These are phyloP conservation scores for Pichia nanzhaoensis DNA, from an alignment of 805 yeast genomes.

Conservation along the genomic window DNA sequence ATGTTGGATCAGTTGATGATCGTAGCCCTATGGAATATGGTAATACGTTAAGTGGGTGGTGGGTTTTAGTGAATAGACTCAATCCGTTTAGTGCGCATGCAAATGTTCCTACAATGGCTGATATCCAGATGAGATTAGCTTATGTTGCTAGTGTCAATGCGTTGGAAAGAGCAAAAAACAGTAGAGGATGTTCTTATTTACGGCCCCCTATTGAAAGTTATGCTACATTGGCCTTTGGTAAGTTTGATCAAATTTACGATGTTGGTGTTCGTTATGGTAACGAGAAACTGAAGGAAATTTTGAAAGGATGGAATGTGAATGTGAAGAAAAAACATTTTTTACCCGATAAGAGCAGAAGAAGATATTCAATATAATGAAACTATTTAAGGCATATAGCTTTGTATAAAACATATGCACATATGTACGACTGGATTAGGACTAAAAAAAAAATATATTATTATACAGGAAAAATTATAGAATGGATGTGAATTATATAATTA, in stretches of 20 bases:
- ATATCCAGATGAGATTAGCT: constrained; percentile 86
- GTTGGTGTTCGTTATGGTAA: constrained; percentile 77
- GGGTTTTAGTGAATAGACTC: constrained; percentile 84
- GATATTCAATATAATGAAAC: constrained; percentile 54
- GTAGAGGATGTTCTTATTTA: constrained; percentile 79
- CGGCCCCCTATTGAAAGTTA: constrained; percentile 92
- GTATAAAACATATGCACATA: background rate
- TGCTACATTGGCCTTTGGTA: constrained; percentile 88
- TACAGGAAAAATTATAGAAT: background rate
- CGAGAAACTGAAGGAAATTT: constrained; percentile 39
- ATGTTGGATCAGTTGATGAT: constrained; percentile 93
- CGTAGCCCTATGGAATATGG: constrained; percentile 87
- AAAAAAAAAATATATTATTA: too few relatives aligned
- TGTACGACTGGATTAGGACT: too few relatives aligned
- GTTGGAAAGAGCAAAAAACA: constrained; percentile 73
- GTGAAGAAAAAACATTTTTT: constrained; percentile 20
- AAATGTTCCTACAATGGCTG: constrained; percentile 89
- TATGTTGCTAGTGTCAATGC: constrained; percentile 95
- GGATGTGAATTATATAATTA: background rate
- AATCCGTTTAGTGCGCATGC: constrained; percentile 87
- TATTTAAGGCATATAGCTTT: too few relatives aligned
- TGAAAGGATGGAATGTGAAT: constrained; percentile 40
- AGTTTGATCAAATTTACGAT: constrained; percentile 80
- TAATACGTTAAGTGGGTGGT: constrained; percentile 83
- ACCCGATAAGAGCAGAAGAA: constrained; percentile 34